Conservation (phyloP, 2,329 filamentous ascomycete species). For the Diaporthe batatas region DNA sequence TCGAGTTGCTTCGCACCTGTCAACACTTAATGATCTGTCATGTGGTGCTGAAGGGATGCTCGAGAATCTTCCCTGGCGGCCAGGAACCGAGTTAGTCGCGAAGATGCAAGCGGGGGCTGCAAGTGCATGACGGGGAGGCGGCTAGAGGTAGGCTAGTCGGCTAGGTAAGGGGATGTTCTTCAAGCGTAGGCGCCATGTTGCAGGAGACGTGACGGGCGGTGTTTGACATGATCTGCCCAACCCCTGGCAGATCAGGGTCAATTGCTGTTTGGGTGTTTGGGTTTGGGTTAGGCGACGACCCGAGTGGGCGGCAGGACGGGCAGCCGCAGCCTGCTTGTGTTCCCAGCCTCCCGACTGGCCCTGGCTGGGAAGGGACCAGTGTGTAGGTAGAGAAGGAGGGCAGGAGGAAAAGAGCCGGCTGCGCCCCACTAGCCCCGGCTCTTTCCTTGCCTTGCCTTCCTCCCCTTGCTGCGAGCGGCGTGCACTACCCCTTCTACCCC, state of each 20-base stretch:
- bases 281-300: conserved; percentile 5
- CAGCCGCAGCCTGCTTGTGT: not conserved
- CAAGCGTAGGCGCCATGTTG: conserved; percentile 21
- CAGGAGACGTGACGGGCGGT: conserved; percentile 2
- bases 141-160: not conserved
- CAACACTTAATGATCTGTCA: not conserved
- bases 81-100: conserved; percentile 6
- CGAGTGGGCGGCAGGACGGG: conserved; percentile 3
- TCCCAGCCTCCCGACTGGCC: not conserved
- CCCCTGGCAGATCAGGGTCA: conserved; percentile 22
- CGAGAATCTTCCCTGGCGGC: not conserved
- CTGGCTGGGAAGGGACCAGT: no score
- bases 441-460: not conserved
- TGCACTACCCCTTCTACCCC: not conserved
- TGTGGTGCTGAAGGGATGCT: not conserved
- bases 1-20: not conserved
- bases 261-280: not conserved
- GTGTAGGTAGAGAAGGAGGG: not conserved
- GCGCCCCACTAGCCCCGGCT: conserved; percentile 21
- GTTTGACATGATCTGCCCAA: conserved; percentile 32
- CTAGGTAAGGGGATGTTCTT: not conserved
- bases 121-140: conserved; percentile 17
- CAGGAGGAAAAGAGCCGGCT: conserved; percentile 13
- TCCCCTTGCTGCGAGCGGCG: no score
- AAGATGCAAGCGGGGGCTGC: not conserved